Percentiles rank a stretch among this genome's conserved stretches.
Conservation (phyloP, 257 asterid species). For the Solanum ossicruentum region DNA sequence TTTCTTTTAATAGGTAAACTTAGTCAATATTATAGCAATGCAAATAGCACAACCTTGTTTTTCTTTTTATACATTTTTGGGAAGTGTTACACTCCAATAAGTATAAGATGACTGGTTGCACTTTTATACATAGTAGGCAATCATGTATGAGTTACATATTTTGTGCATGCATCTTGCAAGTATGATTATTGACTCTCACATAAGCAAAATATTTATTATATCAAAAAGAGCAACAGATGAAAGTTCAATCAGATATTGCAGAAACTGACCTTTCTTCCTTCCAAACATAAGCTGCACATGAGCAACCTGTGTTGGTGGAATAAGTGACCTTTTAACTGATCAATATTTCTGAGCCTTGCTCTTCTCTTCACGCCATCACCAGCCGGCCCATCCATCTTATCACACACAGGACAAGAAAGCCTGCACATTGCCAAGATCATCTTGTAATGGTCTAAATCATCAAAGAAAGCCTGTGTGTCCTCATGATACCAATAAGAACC, state of each 20-base stretch:
- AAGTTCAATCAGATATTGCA: background rate
- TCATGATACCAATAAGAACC: constrained; percentile 89
- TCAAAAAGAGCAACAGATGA: background rate
- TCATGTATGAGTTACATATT: background rate
- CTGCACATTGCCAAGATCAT: constrained; percentile 97
- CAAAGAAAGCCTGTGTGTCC: constrained; percentile 80
- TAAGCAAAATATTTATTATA: background rate
- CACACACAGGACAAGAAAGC: constrained; percentile 88
- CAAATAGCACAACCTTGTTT: background rate
- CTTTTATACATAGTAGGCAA: background rate
- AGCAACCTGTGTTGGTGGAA: constrained; percentile 67
- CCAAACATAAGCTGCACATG: constrained; percentile 96
- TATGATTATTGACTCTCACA: background rate
- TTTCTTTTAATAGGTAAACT: background rate
- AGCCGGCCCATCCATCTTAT: constrained; percentile 38
- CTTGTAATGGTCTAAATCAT: constrained; percentile 85
- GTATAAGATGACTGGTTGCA: background rate
- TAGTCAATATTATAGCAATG: background rate
- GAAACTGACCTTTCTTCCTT: constrained; percentile 75
- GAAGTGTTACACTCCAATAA: background rate
- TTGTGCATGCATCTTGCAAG: background rate
- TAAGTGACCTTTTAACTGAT: constrained; percentile 84
- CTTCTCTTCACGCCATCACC: constrained; percentile 48
- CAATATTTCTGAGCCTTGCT: constrained; percentile 59
- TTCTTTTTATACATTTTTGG: background rate